Evolutionary conservation across 2,329 filamentous ascomycete genomes (phyloP).

Genomic region (Trichoderma cornu-damae): DNA sequence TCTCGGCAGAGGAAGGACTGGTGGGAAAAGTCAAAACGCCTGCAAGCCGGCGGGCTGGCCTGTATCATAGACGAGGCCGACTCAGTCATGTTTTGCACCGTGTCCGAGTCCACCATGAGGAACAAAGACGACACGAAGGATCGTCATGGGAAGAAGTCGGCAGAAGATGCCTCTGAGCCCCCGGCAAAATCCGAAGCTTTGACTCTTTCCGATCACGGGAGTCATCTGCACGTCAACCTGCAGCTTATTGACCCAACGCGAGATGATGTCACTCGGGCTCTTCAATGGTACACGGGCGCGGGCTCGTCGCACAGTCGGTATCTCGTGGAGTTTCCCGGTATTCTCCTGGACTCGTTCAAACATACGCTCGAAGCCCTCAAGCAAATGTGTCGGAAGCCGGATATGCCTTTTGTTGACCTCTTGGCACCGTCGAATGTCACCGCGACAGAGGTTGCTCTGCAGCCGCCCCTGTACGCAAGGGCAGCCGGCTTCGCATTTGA

Average conservation of each 20-base stretch:
- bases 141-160: neutral
- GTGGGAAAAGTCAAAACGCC: slow-evolving; percentile 47
- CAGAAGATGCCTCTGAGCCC: slow-evolving; percentile 19
- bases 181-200: neutral
- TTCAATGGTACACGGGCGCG: slow-evolving; percentile 30
- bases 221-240: slow-evolving; percentile 31
- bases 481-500: slow-evolving; percentile 45
- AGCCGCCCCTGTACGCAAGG: slow-evolving; percentile 48
- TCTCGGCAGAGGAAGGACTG: slow-evolving; percentile 38
- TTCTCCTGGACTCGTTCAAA: slow-evolving; percentile 54
- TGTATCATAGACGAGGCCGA: slow-evolving; percentile 42
- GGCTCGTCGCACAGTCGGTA: slow-evolving; percentile 20
- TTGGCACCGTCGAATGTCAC: slow-evolving; percentile 33
- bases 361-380: slow-evolving; percentile 54
- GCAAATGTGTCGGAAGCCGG: slow-evolving; percentile 39
- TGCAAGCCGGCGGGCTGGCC: slow-evolving; percentile 46
- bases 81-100: slow-evolving; percentile 39
- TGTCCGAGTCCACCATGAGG: slow-evolving; percentile 27
- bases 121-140: slow-evolving; percentile 21
- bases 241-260: slow-evolving; percentile 26
- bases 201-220: slow-evolving; percentile 22
- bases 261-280: slow-evolving; percentile 24
- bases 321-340: slow-evolving; percentile 58
- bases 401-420: slow-evolving; percentile 47
- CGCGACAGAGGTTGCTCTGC: slow-evolving; percentile 27